A percentile compares a stretch with the other conserved stretches of the same genome.
Evolutionary conservation across 2,329 filamentous ascomycete species (phyloP).

Genomic region (Plectosphaerella cucumerina): DNA sequence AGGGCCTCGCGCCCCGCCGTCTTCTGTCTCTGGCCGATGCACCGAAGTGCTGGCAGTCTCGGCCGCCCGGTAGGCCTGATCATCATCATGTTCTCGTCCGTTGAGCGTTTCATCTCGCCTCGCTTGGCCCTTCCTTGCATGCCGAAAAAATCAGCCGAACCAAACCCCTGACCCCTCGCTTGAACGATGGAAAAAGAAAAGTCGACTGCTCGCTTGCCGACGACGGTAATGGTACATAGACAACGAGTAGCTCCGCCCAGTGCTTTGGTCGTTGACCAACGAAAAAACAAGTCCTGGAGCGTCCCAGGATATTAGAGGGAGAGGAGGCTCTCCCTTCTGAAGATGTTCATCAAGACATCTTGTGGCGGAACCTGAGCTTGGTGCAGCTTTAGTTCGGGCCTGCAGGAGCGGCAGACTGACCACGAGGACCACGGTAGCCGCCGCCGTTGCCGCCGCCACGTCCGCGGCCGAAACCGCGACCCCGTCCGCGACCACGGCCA

Average conservation of each 20-base stretch:
- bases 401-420: slow-evolving; percentile 3
- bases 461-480: slow-evolving; percentile 45
- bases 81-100: too few species aligned
- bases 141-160: not conserved
- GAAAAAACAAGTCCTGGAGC: too few species aligned
- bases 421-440: slow-evolving; percentile 27
- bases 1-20: too few species aligned
- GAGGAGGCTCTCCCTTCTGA: not conserved
- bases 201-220: not conserved
- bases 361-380: not conserved
- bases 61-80: too few species aligned
- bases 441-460: slow-evolving; percentile 31
- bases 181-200: not conserved
- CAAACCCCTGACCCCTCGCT: not conserved
- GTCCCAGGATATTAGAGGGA: not conserved
- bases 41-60: too few species aligned
- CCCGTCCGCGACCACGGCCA: slow-evolving; percentile 72
- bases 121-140: too few species aligned
- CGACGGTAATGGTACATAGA: not conserved
- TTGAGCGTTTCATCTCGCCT: too few species aligned
- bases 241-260: not conserved
- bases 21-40: too few species aligned
- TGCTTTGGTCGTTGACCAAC: too few species aligned
- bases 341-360: not conserved
- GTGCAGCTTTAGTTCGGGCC: slow-evolving; percentile 6